Conservation (phyloP, 805 yeast genomes). For the Henningerozyma blattae region DNA sequence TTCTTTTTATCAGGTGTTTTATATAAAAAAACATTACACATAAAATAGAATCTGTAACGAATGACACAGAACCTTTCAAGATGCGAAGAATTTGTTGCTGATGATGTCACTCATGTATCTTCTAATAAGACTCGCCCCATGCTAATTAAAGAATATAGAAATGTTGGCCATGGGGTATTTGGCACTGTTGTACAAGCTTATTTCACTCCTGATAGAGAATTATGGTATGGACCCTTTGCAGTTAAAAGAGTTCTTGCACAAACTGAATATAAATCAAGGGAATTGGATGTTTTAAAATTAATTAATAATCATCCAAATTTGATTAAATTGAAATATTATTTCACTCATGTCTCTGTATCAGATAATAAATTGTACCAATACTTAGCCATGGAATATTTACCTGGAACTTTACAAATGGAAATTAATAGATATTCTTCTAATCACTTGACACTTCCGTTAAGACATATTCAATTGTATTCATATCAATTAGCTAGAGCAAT, state of each 20-base stretch:
- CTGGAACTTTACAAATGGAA: conserved; percentile 66
- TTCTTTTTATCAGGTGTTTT: too few relatives aligned
- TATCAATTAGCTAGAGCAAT: conserved; percentile 74
- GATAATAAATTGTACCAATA: conserved; percentile 65
- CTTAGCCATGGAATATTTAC: conserved; percentile 75
- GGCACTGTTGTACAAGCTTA: conserved; percentile 76
- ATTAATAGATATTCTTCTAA: conserved; percentile 54
- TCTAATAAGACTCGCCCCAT: conserved; percentile 42
- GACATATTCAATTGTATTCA: conserved; percentile 64
- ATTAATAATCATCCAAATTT: conserved; percentile 69
- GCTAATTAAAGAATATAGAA: conserved; percentile 58
- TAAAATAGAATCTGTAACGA: too few relatives aligned
- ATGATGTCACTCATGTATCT: conserved; percentile 50
- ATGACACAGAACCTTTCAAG: too few relatives aligned
- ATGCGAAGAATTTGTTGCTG: conserved; percentile 34
- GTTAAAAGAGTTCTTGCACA: conserved; percentile 67
- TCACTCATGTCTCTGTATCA: conserved; percentile 48
- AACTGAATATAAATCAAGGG: conserved; percentile 73
- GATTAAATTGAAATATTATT: conserved; percentile 54
- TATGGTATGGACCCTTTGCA: conserved; percentile 72
- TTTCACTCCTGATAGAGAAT: conserved; percentile 28
- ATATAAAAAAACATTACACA: too few relatives aligned
- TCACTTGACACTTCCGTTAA: conserved; percentile 50
- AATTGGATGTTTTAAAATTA: conserved; percentile 58
- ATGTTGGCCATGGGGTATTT: conserved; percentile 78